Evolutionary conservation across 225 moss, liverwort and hornwort genomes (phyloP).

Genomic region (Sphagnum tenellum): DNA sequence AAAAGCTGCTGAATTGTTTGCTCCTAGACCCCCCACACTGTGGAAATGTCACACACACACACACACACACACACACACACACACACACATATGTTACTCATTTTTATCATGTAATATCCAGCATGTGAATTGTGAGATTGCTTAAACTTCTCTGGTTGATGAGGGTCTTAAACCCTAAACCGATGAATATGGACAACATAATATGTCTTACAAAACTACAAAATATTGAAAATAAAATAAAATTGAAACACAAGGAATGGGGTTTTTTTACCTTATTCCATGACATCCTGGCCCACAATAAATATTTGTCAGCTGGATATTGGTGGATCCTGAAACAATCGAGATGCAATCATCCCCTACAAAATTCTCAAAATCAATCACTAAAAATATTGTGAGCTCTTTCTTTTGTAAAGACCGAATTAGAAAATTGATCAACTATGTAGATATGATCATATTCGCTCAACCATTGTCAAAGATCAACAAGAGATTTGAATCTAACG

Average conservation of each 20-base stretch:
- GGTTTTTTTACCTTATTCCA: slow-evolving; percentile 27
- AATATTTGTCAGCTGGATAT: slow-evolving; percentile 16
- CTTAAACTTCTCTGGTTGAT: too few relatives aligned
- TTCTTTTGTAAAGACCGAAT: too few relatives aligned
- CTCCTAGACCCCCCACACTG: slow-evolving; percentile 51
- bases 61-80: too few relatives aligned
- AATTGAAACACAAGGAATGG: not conserved
- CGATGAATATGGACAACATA: not conserved
- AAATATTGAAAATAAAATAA: not conserved
- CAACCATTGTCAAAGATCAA: too few relatives aligned
- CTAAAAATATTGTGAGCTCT: too few relatives aligned
- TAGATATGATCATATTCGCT: too few relatives aligned
- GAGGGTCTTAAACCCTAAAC: not conserved
- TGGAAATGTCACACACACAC: too few relatives aligned
- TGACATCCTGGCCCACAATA: slow-evolving; percentile 37
- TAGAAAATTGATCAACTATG: too few relatives aligned
- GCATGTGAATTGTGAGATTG: too few relatives aligned
- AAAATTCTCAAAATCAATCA: not conserved
- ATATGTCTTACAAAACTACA: not conserved
- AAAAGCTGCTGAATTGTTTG: slow-evolving; percentile 10
- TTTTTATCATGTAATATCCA: too few relatives aligned
- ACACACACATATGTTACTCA: too few relatives aligned
- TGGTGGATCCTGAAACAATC: slow-evolving; percentile 22
- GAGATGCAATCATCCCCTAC: slow-evolving; percentile 43
- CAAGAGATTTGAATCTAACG: too few relatives aligned